These are phyloP conservation scores for Staphylotrichum longicolle DNA, from an alignment of 495 filamentous ascomycete species.

Conservation along the genomic window DNA sequence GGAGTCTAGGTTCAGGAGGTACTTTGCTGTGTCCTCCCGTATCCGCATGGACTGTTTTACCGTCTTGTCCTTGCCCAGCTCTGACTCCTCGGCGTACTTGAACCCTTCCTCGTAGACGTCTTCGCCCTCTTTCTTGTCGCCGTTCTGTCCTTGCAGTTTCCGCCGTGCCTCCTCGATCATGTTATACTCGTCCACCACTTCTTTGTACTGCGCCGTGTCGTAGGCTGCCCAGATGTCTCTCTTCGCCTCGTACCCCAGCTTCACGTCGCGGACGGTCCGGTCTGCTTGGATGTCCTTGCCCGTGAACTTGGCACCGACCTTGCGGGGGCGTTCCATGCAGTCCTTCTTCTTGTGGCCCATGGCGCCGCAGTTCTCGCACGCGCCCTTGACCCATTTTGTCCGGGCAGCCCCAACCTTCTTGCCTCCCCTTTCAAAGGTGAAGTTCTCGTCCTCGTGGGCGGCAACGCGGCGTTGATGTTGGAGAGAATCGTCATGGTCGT, in stretches of 20 bases:
- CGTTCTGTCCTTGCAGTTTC: conserved; percentile 44
- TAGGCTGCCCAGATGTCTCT: conserved; percentile 97
- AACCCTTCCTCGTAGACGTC: conserved; percentile 34
- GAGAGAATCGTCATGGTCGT: conserved; percentile 82
- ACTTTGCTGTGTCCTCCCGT: conserved; percentile 98
- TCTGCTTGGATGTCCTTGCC: conserved; percentile 92
- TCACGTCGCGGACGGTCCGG: conserved; percentile 79
- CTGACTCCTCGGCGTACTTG: conserved; percentile 94
- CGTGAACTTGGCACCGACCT: conserved; percentile 88
- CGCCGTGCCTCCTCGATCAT: conserved; percentile 79
- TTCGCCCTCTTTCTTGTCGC: conserved; percentile 53
- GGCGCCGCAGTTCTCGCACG: conserved; percentile 96
- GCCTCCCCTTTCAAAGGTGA: conserved; percentile 61
- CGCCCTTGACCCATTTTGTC: conserved; percentile 96
- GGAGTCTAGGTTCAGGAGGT: conserved; percentile 87
- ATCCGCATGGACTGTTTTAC: conserved; percentile 81
- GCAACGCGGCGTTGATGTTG: conserved; percentile 90
- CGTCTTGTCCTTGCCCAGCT: conserved; percentile 93
- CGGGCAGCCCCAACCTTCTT: conserved; percentile 76
- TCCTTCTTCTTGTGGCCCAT: conserved; percentile 96
- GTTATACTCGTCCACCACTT: conserved; percentile 84
- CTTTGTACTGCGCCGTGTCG: conserved; percentile 79
- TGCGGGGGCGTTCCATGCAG: conserved; percentile 84
- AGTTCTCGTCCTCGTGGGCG: conserved; percentile 58
- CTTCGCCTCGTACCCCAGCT: conserved; percentile 96